phyloP scores from a whole-genome alignment of 2,329 filamentous ascomycete species.

The Fusarium tricinctum region DNA sequence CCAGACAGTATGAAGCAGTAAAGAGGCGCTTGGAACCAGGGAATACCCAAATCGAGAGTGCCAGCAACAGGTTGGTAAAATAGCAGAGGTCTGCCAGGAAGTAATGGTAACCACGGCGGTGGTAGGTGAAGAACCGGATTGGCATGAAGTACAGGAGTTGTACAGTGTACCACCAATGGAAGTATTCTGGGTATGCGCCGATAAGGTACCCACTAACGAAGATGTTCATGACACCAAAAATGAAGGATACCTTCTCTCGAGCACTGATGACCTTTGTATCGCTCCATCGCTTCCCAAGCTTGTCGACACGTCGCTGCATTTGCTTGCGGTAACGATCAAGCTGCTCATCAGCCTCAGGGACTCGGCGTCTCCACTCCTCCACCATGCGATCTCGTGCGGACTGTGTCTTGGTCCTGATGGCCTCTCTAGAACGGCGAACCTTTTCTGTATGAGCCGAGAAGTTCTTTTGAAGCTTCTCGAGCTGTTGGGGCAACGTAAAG shows the following conservation, averaged over 20 bases:
- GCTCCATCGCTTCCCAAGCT: conserved; percentile 87
- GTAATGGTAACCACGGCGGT: conserved; percentile 93
- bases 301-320: conserved; percentile 91
- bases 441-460: conserved; percentile 87
- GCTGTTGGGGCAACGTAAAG: conserved; percentile 87
- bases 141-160: conserved; percentile 98
- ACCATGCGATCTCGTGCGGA: conserved; percentile 90
- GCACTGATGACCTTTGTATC: conserved; percentile 89
- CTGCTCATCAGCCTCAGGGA: conserved; percentile 91
- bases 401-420: conserved; percentile 79
- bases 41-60: conserved; percentile 90
- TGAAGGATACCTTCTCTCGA: conserved; percentile 95
- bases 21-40: conserved; percentile 91
- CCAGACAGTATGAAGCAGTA: conserved; percentile 90
- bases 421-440: conserved; percentile 85
- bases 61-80: conserved; percentile 91
- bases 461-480: conserved; percentile 90
- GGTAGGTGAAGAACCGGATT: conserved; percentile 92
- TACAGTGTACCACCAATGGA: conserved; percentile 91
- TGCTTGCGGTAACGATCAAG: conserved; percentile 89
- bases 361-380: conserved; percentile 89
- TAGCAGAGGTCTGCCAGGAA: conserved; percentile 98
- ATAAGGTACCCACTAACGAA: conserved; percentile 96
- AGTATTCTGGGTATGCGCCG: conserved; percentile 85
- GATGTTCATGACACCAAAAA: conserved; percentile 95